Percentiles rank a stretch among this genome's conserved stretches.
Evolutionary conservation across 495 filamentous ascomycete genomes (phyloP).

Genomic region (Aspergillus carlsbadensis): DNA sequence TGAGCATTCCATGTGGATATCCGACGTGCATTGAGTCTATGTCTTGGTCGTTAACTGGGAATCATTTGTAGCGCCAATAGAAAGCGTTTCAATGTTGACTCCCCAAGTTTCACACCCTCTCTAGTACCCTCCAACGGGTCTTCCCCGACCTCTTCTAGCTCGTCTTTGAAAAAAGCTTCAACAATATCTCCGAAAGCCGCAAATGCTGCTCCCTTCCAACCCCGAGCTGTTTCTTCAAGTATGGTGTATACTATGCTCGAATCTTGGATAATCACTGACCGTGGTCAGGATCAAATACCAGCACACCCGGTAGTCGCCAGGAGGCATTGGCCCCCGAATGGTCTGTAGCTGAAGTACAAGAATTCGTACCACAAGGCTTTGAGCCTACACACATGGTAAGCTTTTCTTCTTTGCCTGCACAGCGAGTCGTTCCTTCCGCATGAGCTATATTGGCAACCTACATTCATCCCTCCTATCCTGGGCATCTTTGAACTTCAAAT

Average conservation of each 20-base stretch:
- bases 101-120: conserved; percentile 88
- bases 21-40: conserved; percentile 9
- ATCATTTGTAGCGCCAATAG: conserved; percentile 48
- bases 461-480: no score
- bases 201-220: conserved; percentile 89
- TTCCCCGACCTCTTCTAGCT: conserved; percentile 30
- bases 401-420: conserved; percentile 3
- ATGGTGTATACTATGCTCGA: conserved; percentile 16
- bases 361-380: conserved; percentile 80
- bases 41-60: conserved; percentile 6
- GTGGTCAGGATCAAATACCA: conserved; percentile 40
- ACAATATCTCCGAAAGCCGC: conserved; percentile 84
- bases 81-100: conserved; percentile 91
- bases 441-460: neutral
- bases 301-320: conserved; percentile 51
- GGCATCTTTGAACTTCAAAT: no score
- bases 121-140: conserved; percentile 50
- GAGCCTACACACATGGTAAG: conserved; percentile 63
- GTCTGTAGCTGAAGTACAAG: conserved; percentile 62
- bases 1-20: conserved; percentile 28
- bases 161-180: conserved; percentile 55
- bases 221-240: conserved; percentile 51
- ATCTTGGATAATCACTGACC: conserved; percentile 27
- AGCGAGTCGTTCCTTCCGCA: neutral
- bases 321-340: conserved; percentile 52